Evolutionary conservation across 108 stramenopile species (phyloP).

Genomic region (Skeletonema tropicum): DNA sequence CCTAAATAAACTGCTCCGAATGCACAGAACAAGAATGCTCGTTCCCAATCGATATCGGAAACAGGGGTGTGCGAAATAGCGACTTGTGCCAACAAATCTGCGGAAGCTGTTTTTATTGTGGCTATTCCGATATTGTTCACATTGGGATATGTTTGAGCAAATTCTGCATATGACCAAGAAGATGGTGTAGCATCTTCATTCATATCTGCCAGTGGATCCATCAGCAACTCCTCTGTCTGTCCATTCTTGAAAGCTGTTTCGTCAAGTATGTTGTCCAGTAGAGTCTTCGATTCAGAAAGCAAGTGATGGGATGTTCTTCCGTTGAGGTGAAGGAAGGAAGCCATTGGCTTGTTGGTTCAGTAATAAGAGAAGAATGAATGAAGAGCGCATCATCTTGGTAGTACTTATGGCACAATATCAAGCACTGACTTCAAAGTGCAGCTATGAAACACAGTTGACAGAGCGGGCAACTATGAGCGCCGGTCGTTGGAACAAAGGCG

Average conservation of each 20-base stretch:
- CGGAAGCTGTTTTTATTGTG: constrained; percentile 57
- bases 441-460: no score
- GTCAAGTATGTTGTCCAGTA: not conserved
- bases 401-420: no score
- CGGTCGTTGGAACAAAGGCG: no score
- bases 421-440: no score
- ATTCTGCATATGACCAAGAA: constrained; percentile 51
- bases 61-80: constrained; percentile 56
- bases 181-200: not conserved
- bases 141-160: constrained; percentile 53
- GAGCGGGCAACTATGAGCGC: no score
- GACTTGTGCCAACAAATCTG: constrained; percentile 57
- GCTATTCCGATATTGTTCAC: constrained; percentile 62
- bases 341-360: not conserved
- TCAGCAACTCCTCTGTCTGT: not conserved
- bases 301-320: not conserved
- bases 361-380: not conserved
- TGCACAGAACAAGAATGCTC: constrained; percentile 50
- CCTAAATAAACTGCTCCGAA: constrained; percentile 61
- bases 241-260: not conserved
- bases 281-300: constrained; percentile 1
- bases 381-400: not conserved
- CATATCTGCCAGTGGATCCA: constrained; percentile 9
- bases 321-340: not conserved
- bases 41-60: constrained; percentile 44